Evolutionary conservation across 345 rosid genomes (phyloP).

Genomic region (Orychophragmus violaceus): DNA sequence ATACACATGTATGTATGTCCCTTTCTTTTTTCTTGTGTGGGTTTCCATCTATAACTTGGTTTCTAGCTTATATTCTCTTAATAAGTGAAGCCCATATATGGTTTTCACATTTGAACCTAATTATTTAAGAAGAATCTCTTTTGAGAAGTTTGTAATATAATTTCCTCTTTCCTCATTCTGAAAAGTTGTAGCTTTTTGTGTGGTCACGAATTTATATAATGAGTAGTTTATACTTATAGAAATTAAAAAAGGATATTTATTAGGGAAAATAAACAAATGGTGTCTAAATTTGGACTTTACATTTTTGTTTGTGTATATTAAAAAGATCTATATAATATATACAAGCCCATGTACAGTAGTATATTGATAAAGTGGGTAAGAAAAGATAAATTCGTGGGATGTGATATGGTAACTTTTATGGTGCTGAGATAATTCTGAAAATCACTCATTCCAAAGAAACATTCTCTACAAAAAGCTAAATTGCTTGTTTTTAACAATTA

Average conservation of each 20-base stretch:
- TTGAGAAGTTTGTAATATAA: slow-evolving; percentile 16
- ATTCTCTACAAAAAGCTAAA: slow-evolving; percentile 29
- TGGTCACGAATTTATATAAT: slow-evolving; percentile 10
- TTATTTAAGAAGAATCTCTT: slow-evolving; percentile 19
- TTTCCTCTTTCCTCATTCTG: slow-evolving; percentile 23
- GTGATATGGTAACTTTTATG: slow-evolving; percentile 28
- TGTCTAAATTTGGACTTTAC: background rate
- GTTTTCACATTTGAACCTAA: slow-evolving; percentile 20
- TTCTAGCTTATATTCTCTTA: slow-evolving; percentile 6
- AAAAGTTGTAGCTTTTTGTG: slow-evolving; percentile 23
- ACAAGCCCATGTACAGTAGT: slow-evolving; percentile 1
- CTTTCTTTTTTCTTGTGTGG: slow-evolving; percentile 13
- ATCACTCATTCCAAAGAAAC: slow-evolving; percentile 33
- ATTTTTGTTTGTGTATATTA: background rate
- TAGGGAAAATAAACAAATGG: background rate
- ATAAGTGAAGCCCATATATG: slow-evolving; percentile 13
- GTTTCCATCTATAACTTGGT: slow-evolving; percentile 10
- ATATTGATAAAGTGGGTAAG: slow-evolving; percentile 9
- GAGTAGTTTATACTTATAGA: background rate
- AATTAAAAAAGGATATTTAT: no score
- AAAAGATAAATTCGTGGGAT: slow-evolving; percentile 35
- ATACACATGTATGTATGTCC: slow-evolving; percentile 5
- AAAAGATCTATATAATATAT: background rate
- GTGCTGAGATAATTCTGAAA: slow-evolving; percentile 31
- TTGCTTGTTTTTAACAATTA: slow-evolving; percentile 8